Evolutionary conservation across 169 alveolate species (phyloP).

Genomic region (Amoebophrya sp.): DNA sequence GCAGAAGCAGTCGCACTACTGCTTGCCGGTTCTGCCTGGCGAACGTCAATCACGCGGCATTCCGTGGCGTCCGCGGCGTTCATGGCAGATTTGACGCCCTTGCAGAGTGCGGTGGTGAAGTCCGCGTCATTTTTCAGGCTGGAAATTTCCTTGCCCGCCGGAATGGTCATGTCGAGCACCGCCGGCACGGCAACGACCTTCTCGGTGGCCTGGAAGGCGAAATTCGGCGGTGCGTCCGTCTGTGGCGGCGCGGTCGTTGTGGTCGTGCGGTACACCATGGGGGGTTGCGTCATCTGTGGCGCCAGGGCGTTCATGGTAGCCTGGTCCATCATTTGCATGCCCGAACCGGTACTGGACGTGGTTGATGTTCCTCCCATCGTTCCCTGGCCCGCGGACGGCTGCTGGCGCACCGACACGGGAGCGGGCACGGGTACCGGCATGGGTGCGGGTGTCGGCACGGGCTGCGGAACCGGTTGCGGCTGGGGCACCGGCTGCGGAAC

Average conservation of each 20-base stretch:
- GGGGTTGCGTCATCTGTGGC: too few relatives aligned
- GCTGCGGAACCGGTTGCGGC: too few relatives aligned
- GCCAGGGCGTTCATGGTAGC: too few relatives aligned
- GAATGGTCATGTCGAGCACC: background rate
- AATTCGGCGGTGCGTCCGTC: background rate
- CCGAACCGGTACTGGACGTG: too few relatives aligned
- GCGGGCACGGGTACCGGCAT: background rate
- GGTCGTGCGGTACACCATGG: too few relatives aligned
- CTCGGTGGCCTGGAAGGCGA: background rate
- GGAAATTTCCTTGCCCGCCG: background rate
- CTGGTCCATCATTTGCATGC: too few relatives aligned
- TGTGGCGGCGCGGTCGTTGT: background rate
- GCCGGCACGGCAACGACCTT: background rate
- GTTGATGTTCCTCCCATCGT: too few relatives aligned
- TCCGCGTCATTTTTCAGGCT: background rate
- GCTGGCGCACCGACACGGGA: background rate
- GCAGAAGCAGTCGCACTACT: too few relatives aligned
- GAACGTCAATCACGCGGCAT: background rate
- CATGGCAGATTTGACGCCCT: background rate
- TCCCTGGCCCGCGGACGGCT: background rate
- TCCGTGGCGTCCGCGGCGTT: background rate
- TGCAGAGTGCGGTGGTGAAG: background rate
- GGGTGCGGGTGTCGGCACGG: background rate
- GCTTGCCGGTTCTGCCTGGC: background rate
- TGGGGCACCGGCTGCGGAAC: too few relatives aligned